Percentiles rank a stretch among this genome's conserved stretches.
Evolutionary conservation across 208 protist species (phyloP).

Genomic region (Crithidia brevicula): DNA sequence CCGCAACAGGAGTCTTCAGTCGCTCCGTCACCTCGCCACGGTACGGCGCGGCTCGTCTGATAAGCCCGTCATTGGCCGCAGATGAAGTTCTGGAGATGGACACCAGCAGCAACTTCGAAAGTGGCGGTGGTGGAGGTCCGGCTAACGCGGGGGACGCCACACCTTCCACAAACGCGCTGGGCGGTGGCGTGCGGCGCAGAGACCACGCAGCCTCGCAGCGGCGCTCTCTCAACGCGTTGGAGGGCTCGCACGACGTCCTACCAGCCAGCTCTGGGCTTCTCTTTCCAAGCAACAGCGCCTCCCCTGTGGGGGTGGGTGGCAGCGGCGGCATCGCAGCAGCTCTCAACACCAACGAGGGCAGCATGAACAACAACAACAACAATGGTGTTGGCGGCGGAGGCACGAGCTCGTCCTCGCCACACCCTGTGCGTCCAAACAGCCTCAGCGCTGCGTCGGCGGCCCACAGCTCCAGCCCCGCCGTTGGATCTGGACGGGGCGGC

Average conservation of each 20-base stretch:
- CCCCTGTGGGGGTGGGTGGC: background rate
- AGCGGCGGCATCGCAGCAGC: background rate
- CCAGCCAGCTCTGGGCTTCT: slow-evolving; percentile 13
- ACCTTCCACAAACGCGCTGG: too few species aligned
- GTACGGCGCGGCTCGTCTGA: slow-evolving; percentile 1
- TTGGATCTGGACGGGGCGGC: background rate
- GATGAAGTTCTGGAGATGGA: slow-evolving; percentile 23
- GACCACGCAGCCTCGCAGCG: slow-evolving; percentile 2
- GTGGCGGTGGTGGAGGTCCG: background rate
- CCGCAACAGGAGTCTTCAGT: background rate
- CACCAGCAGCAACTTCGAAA: background rate
- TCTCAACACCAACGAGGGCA: background rate
- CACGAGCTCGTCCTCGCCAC: slow-evolving; percentile 26
- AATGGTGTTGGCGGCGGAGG: background rate
- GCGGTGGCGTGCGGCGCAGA: background rate
- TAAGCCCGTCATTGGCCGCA: slow-evolving; percentile 31
- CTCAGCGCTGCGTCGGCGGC: slow-evolving; percentile 7
- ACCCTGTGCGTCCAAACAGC: slow-evolving; percentile 19
- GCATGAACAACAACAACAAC: slow-evolving; percentile 12
- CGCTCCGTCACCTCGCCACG: slow-evolving; percentile 10
- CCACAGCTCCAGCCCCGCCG: background rate
- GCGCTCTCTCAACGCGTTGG: slow-evolving; percentile 7
- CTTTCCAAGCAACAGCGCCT: slow-evolving; percentile 24
- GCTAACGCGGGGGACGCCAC: too few species aligned
- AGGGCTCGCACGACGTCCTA: slow-evolving; percentile 26